Percentiles rank a stretch among this genome's conserved stretches.
phyloP scores from a whole-genome alignment of 345 rosid species.

The Acer campestre region DNA sequence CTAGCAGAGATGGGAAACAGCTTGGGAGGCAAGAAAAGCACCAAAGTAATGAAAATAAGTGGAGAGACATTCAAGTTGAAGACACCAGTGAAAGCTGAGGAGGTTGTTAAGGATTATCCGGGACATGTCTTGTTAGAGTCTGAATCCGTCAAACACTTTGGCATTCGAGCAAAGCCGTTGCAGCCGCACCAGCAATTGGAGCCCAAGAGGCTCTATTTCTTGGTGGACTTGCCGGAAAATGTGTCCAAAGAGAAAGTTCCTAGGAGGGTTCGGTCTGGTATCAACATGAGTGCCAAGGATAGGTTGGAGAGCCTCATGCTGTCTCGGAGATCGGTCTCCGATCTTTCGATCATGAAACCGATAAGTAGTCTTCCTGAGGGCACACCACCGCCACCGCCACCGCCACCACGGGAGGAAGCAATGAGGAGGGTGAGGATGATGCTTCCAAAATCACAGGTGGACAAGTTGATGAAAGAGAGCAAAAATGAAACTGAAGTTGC shows the following conservation, averaged over 20 bases:
- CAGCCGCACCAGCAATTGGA: slow-evolving; percentile 57
- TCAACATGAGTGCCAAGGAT: slow-evolving; percentile 83
- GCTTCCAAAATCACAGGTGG: slow-evolving; percentile 68
- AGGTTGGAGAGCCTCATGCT: slow-evolving; percentile 80
- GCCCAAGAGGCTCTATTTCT: slow-evolving; percentile 78
- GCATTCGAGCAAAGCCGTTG: slow-evolving; percentile 74
- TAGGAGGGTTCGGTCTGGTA: slow-evolving; percentile 78
- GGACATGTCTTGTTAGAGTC: slow-evolving; percentile 80
- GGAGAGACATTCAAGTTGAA: slow-evolving; percentile 85
- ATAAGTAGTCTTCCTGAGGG: slow-evolving; percentile 9
- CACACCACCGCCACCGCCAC: not conserved
- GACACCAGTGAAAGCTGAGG: slow-evolving; percentile 82
- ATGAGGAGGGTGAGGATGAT: slow-evolving; percentile 68
- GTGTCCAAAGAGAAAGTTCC: slow-evolving; percentile 37
- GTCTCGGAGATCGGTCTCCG: slow-evolving; percentile 78
- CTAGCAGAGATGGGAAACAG: slow-evolving; percentile 2
- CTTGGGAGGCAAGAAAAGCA: slow-evolving; percentile 58
- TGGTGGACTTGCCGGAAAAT: slow-evolving; percentile 64
- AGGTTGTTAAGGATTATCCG: slow-evolving; percentile 62
- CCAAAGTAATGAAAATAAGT: slow-evolving; percentile 78
- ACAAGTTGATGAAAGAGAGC: slow-evolving; percentile 67
- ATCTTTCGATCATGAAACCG: slow-evolving; percentile 56
- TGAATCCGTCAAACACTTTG: slow-evolving; percentile 71
- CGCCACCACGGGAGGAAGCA: not conserved
- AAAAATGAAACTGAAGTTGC: slow-evolving; percentile 59